Evolutionary conservation across 1,284 basidiomycete species (phyloP).

Genomic region (Microbotryomycetes sp.): DNA sequence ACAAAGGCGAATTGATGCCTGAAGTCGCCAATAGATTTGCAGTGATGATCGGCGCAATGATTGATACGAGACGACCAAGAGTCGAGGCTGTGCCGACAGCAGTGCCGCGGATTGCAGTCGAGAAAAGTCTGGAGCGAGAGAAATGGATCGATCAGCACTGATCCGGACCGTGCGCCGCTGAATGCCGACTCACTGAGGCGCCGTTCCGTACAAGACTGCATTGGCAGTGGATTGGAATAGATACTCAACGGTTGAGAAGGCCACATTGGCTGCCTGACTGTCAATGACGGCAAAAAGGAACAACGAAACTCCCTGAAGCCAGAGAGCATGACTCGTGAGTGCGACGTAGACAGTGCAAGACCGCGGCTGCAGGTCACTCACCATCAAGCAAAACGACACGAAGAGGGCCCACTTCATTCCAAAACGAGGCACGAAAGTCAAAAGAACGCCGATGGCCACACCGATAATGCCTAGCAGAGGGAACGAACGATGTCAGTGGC

Average conservation of each 20-base stretch:
- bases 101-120: conserved; percentile 37
- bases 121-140: conserved; percentile 19
- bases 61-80: conserved; percentile 38
- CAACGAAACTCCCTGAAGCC: conserved; percentile 38
- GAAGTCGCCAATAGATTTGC: conserved; percentile 30
- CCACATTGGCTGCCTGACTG: conserved; percentile 20
- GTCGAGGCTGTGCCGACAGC: conserved; percentile 39
- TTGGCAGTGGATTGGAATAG: conserved; percentile 34
- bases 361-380: conserved; percentile 9
- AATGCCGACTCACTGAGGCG: conserved; percentile 34
- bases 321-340: too few relatives aligned
- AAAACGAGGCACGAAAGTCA: neutral
- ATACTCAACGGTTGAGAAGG: conserved; percentile 38
- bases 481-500: neutral
- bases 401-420: conserved; percentile 2
- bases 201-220: conserved; percentile 38
- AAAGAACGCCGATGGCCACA: conserved; percentile 1
- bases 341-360: too few relatives aligned
- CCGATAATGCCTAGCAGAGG: conserved; percentile 27
- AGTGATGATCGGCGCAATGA: conserved; percentile 38
- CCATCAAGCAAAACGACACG: conserved; percentile 11
- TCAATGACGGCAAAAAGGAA: conserved; percentile 39
- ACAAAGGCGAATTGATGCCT: neutral
- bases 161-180: too few relatives aligned
- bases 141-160: too few relatives aligned